Base-by-base conservation (phyloP, 345 rosid species). In the Moricandia arvensis region DNA sequence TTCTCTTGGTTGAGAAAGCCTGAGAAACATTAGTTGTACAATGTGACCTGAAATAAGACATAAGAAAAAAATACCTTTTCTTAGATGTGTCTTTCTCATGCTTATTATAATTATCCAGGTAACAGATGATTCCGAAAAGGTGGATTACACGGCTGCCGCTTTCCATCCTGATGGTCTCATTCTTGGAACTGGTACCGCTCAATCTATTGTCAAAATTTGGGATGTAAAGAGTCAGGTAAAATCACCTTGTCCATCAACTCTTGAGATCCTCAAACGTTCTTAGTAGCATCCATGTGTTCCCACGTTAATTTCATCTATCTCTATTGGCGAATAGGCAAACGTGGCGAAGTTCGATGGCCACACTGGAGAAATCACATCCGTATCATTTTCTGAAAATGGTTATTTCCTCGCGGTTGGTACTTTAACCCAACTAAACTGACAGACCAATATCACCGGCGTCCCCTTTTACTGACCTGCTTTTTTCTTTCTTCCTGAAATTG, bases 161-260 rank as follows among this genome's bases (percentile, higher is more conserved):
- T 95, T 95, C 80, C 99, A 95, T 90, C 98, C 98, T 0, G 99
- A 95, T 74, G 99, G 99, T 79, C 99, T 95, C 73, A 95, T 95
- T 80, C 97, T 95, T 80, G 99, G 98, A 74, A 90, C 98, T 27
- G 98, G 99, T 80, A 92, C 97, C 12, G 75, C 91, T 27, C 90
- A 90, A 41, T 84, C 97, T 60, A 81, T 84, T 47, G 98, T 93
- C 69, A 93, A 91, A 75, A 89, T 95, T 82, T 95, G 99, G 99
- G 98, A 93, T 88, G 99, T 89, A 65, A 95, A 95, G 78, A 85
- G 87, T 79, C 93, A 93, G 97, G 99, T 95, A 86, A 49, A 37
- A 17, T 21, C 5, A 24, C 38, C 29, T 34, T 49, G 27, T 16
- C 26, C 68, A 65, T 71, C 30, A 62, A 29, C 51, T 58, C 58